Evolutionary conservation across 2,329 filamentous ascomycete species (phyloP), one percentile per base, ranked within the genome.

Genomic region (Cordyceps farinosa): DNA sequence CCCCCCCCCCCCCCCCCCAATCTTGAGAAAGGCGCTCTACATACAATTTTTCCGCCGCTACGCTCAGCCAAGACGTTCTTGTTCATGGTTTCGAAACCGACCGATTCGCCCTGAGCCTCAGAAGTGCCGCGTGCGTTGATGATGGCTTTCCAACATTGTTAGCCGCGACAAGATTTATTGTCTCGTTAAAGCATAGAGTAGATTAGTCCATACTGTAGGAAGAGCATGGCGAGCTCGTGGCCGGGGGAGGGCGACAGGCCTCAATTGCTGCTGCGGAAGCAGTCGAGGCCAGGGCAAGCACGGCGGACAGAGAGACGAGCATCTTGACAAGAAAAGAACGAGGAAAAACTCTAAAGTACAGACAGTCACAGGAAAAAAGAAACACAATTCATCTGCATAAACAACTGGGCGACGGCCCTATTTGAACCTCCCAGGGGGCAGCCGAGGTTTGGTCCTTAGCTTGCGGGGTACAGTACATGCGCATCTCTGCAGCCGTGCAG

Each of bases 91-190:
- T 9, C 17, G 56, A 65, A 65, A 17, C 61, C 64, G 27, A 48
- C 27, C 3, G 64, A 65, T 22, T 30, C n/a, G 13, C 61, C 61
- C 32, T 64, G 64, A 13, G 45, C n/a, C 47, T 65, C 64, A 29
- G n/a, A 9, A 0, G 64, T 65, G 45, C 64, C 64, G 3, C 64
- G 54, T 3, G 64, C 53, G 51, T 64, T 65, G 56, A 65, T 64
- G 13, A 65, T 56, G 1, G 64, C 63, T 65, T 58, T 48, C 5
- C 30, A n/a, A 8, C 3, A 13, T 6, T 17, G 36, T 61, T 47
- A 61, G 58, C 13, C 6, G 22, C 8, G 11, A 54, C 9, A 5
- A 17, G 0, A 44, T 7, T 10, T 22, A 15, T 40, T 5, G 3
- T 40, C 11, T 15, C 13, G 2, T 15, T 11, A 40, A 13, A 8